A percentile compares a stretch with the other conserved stretches of the same genome.
Evolutionary conservation across 192 early-diverging fungal genomes (phyloP).

Genomic region (Backusella sp.): DNA sequence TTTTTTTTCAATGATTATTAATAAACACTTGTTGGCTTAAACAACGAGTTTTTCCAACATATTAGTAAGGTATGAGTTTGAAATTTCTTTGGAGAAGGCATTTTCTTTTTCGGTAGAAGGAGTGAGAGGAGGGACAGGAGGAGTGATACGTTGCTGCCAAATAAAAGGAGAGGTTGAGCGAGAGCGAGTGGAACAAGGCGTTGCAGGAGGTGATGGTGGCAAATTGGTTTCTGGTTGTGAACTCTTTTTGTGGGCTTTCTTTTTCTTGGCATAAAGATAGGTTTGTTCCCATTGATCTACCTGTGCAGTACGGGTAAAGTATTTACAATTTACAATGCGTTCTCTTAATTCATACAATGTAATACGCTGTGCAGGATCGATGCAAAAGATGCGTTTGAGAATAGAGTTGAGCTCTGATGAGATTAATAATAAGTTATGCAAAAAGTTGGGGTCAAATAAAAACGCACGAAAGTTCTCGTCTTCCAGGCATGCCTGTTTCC

Average conservation of each 20-base stretch:
- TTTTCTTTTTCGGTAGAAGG: not conserved
- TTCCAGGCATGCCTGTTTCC: constrained; percentile 67
- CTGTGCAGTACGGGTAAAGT: constrained; percentile 38
- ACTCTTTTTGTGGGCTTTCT: not conserved
- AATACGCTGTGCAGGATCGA: constrained; percentile 61
- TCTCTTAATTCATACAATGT: constrained; percentile 37
- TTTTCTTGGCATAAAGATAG: not conserved
- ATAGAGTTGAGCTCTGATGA: constrained; percentile 65
- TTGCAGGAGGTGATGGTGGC: constrained; percentile 20
- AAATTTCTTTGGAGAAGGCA: not conserved
- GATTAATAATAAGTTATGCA: constrained; percentile 65
- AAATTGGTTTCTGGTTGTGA: not conserved
- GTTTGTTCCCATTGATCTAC: constrained; percentile 2
- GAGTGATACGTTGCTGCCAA: constrained; percentile 13
- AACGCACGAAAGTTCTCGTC: constrained; percentile 81
- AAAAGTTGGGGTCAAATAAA: constrained; percentile 56
- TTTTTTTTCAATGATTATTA: not conserved
- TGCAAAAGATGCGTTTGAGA: constrained; percentile 69
- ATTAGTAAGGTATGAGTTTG: constrained; percentile 8
- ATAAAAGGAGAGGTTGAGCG: constrained; percentile 15
- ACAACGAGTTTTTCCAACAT: constrained; percentile 7
- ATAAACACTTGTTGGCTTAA: not conserved
- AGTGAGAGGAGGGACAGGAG: not conserved
- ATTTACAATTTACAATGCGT: constrained; percentile 39
- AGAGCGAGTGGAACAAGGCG: constrained; percentile 13